Conservation (phyloP, 768 basidiomycete genomes). For the Kwoniella sp. region DNA sequence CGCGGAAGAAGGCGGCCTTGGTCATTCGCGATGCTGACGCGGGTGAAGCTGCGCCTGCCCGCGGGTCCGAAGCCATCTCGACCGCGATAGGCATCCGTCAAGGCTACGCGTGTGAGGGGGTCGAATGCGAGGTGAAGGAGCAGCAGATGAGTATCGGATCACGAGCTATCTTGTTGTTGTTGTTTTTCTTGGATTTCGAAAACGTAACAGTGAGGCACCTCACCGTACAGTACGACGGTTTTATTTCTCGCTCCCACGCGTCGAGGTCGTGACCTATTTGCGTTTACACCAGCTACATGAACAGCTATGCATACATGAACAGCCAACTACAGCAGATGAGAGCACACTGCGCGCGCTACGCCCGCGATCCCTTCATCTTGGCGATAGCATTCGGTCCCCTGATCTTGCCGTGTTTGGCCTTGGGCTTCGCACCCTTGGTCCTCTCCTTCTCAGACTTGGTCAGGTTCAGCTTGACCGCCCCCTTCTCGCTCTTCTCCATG, state of each 20-base stretch:
- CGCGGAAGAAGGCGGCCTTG: constrained; percentile 48
- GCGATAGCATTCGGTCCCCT: constrained; percentile 44
- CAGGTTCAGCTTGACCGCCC: constrained; percentile 45
- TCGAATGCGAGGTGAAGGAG: too few relatives aligned
- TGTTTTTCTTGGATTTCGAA: neutral
- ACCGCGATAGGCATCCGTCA: constrained; percentile 14
- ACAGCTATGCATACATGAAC: neutral
- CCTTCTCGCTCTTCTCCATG: constrained; percentile 37
- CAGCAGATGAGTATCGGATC: too few relatives aligned
- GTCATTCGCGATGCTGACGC: constrained; percentile 45
- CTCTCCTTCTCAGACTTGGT: constrained; percentile 27
- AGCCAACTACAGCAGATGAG: neutral
- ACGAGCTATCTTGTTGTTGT: neutral
- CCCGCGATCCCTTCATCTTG: constrained; percentile 49
- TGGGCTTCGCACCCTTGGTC: constrained; percentile 30
- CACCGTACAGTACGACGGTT: too few relatives aligned
- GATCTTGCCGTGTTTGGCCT: constrained; percentile 50
- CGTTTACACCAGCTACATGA: too few relatives aligned
- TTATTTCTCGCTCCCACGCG: too few relatives aligned
- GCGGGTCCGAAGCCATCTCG: constrained; percentile 2
- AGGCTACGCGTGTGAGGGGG: too few relatives aligned
- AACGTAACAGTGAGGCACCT: neutral
- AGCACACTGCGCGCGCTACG: too few relatives aligned
- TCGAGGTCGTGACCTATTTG: too few relatives aligned
- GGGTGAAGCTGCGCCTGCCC: constrained; percentile 14